phyloP scores from a whole-genome alignment of 1,284 basidiomycete species.

The Rhizoctonia solani region DNA sequence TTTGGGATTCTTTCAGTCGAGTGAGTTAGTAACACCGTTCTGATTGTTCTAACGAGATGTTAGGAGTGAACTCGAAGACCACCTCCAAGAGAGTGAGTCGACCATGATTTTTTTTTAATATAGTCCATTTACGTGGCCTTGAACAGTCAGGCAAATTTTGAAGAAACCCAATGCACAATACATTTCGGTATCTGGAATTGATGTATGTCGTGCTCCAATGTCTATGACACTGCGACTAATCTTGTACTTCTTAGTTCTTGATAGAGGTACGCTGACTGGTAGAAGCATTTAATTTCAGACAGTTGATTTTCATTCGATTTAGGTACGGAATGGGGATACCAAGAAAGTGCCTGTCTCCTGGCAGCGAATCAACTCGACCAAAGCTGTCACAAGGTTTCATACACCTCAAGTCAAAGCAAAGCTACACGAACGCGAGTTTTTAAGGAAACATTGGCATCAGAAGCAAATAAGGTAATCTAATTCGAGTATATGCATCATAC shows the following conservation, averaged over 20 bases:
- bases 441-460: constrained; percentile 73
- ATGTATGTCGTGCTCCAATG: constrained; percentile 53
- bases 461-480: constrained; percentile 20
- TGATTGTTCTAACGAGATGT: constrained; percentile 51
- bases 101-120: not conserved
- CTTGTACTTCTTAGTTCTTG: constrained; percentile 18
- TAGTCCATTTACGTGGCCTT: not conserved
- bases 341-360: constrained; percentile 78
- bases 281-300: not conserved
- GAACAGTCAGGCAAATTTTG: constrained; percentile 70
- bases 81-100: constrained; percentile 67
- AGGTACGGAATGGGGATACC: constrained; percentile 74
- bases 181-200: constrained; percentile 66
- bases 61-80: constrained; percentile 71
- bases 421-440: constrained; percentile 73
- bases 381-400: constrained; percentile 75
- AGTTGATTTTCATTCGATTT: constrained; percentile 74
- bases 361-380: constrained; percentile 83
- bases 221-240: not conserved
- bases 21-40: constrained; percentile 38
- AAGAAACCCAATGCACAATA: constrained; percentile 79
- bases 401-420: constrained; percentile 72
- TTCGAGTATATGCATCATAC: not conserved
- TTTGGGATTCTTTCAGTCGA: constrained; percentile 37
- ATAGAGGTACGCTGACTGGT: constrained; percentile 19